A percentile compares a stretch with the other conserved stretches of the same genome.
phyloP scores from a whole-genome alignment of 2,329 filamentous ascomycete genomes.

The Penicillium sp. region DNA sequence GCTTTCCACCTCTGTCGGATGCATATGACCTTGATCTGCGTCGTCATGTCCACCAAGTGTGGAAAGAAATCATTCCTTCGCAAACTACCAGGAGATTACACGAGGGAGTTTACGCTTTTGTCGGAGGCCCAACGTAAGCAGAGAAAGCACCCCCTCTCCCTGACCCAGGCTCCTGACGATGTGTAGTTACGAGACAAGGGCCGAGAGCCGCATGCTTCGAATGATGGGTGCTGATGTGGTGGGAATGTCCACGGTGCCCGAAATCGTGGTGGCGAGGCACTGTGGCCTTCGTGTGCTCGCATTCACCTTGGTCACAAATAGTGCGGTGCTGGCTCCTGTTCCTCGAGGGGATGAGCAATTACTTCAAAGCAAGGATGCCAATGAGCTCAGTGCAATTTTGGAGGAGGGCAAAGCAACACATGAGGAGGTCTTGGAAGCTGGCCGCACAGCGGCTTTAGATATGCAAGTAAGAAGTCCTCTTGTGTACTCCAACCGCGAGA shows the following conservation, averaged over 20 bases:
- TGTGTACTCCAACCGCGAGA: neutral
- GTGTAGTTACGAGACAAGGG: slow-evolving; percentile 60
- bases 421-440: slow-evolving; percentile 64
- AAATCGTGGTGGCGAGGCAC: slow-evolving; percentile 66
- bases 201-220: slow-evolving; percentile 63
- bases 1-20: slow-evolving; percentile 65
- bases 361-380: slow-evolving; percentile 51
- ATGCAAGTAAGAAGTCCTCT: slow-evolving; percentile 54
- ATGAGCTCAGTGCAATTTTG: slow-evolving; percentile 56
- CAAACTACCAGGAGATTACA: slow-evolving; percentile 55
- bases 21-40: slow-evolving; percentile 65
- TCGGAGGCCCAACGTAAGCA: slow-evolving; percentile 60
- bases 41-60: slow-evolving; percentile 57
- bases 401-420: slow-evolving; percentile 63
- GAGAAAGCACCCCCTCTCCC: neutral
- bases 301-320: slow-evolving; percentile 67
- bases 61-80: slow-evolving; percentile 50
- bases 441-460: slow-evolving; percentile 59
- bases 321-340: slow-evolving; percentile 59
- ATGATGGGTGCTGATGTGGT: slow-evolving; percentile 66
- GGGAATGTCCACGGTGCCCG: slow-evolving; percentile 69
- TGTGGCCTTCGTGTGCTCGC: slow-evolving; percentile 63
- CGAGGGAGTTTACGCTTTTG: slow-evolving; percentile 67
- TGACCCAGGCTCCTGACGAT: neutral
- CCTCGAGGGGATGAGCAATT: slow-evolving; percentile 58